These are phyloP conservation scores for Termitomyces sp. DNA, from an alignment of 768 basidiomycete genomes.

Conservation along the genomic window DNA sequence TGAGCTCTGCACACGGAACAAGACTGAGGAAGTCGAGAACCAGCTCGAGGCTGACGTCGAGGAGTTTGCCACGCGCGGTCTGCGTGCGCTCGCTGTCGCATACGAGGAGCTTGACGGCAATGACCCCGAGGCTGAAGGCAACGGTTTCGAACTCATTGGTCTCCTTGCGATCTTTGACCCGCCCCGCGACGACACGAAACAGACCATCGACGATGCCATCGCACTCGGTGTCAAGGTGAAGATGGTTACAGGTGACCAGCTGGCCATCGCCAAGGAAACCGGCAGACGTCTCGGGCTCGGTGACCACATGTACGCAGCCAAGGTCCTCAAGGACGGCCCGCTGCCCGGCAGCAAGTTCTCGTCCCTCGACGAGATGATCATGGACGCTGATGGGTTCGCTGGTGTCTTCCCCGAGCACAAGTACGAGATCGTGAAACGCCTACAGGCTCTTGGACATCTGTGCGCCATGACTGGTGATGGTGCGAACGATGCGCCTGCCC, in stretches of 20 bases:
- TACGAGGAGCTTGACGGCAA: constrained; percentile 88
- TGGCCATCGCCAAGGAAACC: constrained; percentile 99
- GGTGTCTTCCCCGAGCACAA: constrained; percentile 99
- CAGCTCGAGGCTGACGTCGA: constrained; percentile 92
- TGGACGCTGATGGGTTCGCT: constrained; percentile 99
- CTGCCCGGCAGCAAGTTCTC: constrained; percentile 79
- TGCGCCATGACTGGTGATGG: constrained; percentile 99
- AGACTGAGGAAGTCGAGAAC: constrained; percentile 89
- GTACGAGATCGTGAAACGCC: constrained; percentile 98
- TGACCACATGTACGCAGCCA: constrained; percentile 99
- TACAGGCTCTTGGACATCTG: constrained; percentile 92
- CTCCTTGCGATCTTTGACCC: constrained; percentile 97
- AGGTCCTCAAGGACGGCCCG: constrained; percentile 98
- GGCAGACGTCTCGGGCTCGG: constrained; percentile 96
- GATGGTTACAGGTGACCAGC: constrained; percentile 99
- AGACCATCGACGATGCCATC: constrained; percentile 96
- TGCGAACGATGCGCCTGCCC: constrained; percentile 96
- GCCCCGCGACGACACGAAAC: constrained; percentile 96
- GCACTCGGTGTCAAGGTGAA: constrained; percentile 97
- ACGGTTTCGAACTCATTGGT: constrained; percentile 96
- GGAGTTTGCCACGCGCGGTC: constrained; percentile 93
- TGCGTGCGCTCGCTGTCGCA: constrained; percentile 95
- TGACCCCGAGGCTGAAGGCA: constrained; percentile 82
- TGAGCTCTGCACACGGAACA: constrained; percentile 95
- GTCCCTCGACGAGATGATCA: constrained; percentile 94